Percentiles rank a stretch among this genome's conserved stretches.
Conservation (phyloP, 257 asterid species). For the Apocynum venetum region DNA sequence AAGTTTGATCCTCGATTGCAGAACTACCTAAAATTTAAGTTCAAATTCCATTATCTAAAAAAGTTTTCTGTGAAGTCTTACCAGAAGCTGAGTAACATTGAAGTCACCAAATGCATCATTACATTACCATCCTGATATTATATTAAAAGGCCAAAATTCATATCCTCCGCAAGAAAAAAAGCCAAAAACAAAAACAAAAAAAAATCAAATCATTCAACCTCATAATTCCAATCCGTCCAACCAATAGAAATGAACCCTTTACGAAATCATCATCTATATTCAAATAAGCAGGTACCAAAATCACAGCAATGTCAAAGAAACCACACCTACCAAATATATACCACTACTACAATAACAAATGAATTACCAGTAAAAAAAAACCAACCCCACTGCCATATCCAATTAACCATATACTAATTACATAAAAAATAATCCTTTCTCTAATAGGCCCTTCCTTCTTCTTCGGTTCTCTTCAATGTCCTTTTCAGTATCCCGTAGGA, state of each 20-base stretch:
- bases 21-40: too few relatives aligned
- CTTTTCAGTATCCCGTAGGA: constrained; percentile 20
- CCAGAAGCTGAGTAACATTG: neutral
- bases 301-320: neutral
- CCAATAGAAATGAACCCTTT: neutral
- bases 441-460: neutral
- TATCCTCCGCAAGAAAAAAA: neutral
- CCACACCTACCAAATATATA: neutral
- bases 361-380: neutral
- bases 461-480: neutral
- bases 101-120: neutral
- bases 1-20: too few relatives aligned
- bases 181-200: too few relatives aligned
- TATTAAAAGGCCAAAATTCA: neutral
- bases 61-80: too few relatives aligned
- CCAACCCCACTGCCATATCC: neutral
- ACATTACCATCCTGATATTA: neutral
- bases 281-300: neutral
- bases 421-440: neutral
- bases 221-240: neutral
- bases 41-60: too few relatives aligned
- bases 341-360: neutral
- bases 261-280: neutral
- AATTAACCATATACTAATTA: too few relatives aligned
- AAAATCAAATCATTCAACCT: neutral